Evolutionary conservation across 768 basidiomycete genomes (phyloP).

Genomic region (Amanita pallidorosea): DNA sequence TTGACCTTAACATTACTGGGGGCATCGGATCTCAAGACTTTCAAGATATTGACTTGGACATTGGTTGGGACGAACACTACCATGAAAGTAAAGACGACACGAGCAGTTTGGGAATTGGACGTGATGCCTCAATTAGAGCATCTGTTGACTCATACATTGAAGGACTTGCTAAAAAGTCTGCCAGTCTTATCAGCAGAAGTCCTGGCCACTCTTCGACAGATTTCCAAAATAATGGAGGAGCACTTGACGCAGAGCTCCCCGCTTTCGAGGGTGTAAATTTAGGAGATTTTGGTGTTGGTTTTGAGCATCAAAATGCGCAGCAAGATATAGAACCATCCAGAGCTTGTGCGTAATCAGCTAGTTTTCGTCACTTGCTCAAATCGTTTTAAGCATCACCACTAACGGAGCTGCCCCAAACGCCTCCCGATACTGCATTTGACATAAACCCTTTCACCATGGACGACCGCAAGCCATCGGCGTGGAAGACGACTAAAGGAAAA

Average conservation of each 20-base stretch:
- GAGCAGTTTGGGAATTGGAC: slow-evolving; percentile 67
- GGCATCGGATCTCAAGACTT: slow-evolving; percentile 86
- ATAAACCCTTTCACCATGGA: slow-evolving; percentile 27
- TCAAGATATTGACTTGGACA: slow-evolving; percentile 58
- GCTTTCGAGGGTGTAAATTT: slow-evolving; percentile 57
- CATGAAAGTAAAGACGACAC: slow-evolving; percentile 38
- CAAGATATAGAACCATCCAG: slow-evolving; percentile 48
- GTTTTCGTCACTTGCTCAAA: neutral
- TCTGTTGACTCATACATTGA: slow-evolving; percentile 57
- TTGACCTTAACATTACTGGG: slow-evolving; percentile 68
- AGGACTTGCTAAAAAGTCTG: slow-evolving; percentile 8
- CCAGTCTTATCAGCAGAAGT: slow-evolving; percentile 38
- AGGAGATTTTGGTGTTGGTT: slow-evolving; percentile 49
- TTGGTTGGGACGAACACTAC: slow-evolving; percentile 54
- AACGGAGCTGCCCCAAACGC: slow-evolving; percentile 66
- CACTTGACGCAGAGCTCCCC: slow-evolving; percentile 32
- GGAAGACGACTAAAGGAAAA: slow-evolving; percentile 57
- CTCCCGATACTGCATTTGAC: slow-evolving; percentile 47
- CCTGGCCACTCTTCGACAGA: slow-evolving; percentile 48
- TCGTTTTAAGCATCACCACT: slow-evolving; percentile 55
- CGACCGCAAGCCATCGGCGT: slow-evolving; percentile 16
- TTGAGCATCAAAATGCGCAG: slow-evolving; percentile 38
- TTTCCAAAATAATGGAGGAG: slow-evolving; percentile 40
- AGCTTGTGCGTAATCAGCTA: slow-evolving; percentile 39
- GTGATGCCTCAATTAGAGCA: slow-evolving; percentile 51